These are phyloP conservation scores for Proliferodiscus dingleyae DNA, from an alignment of 2,329 filamentous ascomycete species.

Conservation along the genomic window DNA sequence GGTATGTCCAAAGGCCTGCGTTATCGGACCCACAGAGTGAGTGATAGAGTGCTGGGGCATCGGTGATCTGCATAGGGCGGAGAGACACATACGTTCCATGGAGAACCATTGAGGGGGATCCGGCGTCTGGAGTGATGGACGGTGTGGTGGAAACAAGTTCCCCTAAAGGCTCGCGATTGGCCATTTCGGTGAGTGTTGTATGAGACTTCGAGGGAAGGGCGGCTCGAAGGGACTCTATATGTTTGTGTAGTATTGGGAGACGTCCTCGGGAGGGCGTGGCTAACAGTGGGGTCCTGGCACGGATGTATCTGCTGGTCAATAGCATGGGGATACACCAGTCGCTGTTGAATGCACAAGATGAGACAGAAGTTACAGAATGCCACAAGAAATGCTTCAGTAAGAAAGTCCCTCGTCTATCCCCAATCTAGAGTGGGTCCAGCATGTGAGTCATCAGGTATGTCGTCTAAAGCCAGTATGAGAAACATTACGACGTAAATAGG, in stretches of 20 bases:
- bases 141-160: conserved; percentile 9
- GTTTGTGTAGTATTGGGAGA: too few relatives aligned
- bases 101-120: conserved; percentile 4
- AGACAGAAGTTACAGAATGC: too few relatives aligned
- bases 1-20: conserved; percentile 38
- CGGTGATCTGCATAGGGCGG: conserved; percentile 12
- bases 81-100: conserved; percentile 18
- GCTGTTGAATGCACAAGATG: too few relatives aligned
- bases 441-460: background rate
- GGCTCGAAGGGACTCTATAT: background rate
- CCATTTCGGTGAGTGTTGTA: background rate
- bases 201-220: background rate
- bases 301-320: too few relatives aligned
- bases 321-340: too few relatives aligned
- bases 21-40: conserved; percentile 18
- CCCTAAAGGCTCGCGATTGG: conserved; percentile 1
- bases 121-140: conserved; percentile 5
- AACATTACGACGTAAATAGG: too few relatives aligned
- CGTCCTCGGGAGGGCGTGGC: too few relatives aligned
- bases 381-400: too few relatives aligned
- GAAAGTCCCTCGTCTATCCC: too few relatives aligned
- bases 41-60: conserved; percentile 19
- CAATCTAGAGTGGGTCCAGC: too few relatives aligned
- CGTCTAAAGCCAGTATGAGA: too few relatives aligned
- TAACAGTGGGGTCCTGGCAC: too few relatives aligned